Evolutionary conservation across 495 filamentous ascomycete species (phyloP).

Genomic region (Chaetomidium leptoderma): DNA sequence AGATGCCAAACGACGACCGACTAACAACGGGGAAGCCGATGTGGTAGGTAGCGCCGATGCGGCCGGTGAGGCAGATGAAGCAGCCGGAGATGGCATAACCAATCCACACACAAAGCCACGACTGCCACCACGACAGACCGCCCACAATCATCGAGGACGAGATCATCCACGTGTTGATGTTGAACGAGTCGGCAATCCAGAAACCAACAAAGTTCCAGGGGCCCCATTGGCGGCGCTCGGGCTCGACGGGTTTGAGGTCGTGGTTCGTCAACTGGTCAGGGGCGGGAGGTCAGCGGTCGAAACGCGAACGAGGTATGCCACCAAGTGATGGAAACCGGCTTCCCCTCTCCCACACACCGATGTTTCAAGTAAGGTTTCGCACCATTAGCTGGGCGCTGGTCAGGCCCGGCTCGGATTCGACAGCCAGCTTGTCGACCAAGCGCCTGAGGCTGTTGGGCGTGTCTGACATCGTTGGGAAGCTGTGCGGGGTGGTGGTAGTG

Average conservation of each 20-base stretch:
- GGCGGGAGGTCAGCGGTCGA: slow-evolving; percentile 9
- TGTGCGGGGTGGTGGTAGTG: background rate
- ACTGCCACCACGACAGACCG: slow-evolving; percentile 92
- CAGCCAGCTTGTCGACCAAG: slow-evolving; percentile 57
- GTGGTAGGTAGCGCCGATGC: slow-evolving; percentile 86
- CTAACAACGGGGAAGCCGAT: slow-evolving; percentile 80
- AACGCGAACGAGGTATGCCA: background rate
- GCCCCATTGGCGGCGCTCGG: slow-evolving; percentile 79
- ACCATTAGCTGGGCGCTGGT: slow-evolving; percentile 78
- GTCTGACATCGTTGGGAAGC: slow-evolving; percentile 5
- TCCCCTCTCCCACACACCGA: background rate
- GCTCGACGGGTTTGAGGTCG: slow-evolving; percentile 89
- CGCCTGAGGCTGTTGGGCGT: slow-evolving; percentile 21
- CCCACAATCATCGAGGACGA: slow-evolving; percentile 69
- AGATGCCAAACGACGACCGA: slow-evolving; percentile 77
- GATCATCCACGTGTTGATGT: slow-evolving; percentile 99
- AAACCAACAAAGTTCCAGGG: slow-evolving; percentile 87
- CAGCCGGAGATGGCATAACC: slow-evolving; percentile 72
- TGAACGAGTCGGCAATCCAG: slow-evolving; percentile 92
- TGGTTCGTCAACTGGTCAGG: slow-evolving; percentile 65
- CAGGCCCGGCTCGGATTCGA: slow-evolving; percentile 71
- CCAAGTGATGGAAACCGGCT: slow-evolving; percentile 12
- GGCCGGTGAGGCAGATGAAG: slow-evolving; percentile 75
- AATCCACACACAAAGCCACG: slow-evolving; percentile 85
- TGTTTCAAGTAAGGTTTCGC: slow-evolving; percentile 20